These are phyloP conservation scores for Zangia roseola DNA, from an alignment of 768 basidiomycete genomes.

Conservation along the genomic window DNA sequence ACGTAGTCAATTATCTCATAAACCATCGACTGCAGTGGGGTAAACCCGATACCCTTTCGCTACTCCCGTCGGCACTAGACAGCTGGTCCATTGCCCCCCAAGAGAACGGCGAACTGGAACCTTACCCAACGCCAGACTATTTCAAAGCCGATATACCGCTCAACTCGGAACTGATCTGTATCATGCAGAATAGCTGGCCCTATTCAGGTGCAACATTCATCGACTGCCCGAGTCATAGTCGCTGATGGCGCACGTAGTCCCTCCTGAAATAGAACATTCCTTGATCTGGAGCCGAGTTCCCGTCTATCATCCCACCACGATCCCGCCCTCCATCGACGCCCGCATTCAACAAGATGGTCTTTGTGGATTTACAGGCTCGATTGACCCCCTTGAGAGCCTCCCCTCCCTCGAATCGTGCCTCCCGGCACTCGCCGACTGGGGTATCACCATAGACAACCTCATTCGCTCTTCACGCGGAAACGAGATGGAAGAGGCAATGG, in stretches of 20 bases:
- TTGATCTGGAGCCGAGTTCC: conserved; percentile 79
- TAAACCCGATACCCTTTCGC: conserved; percentile 58
- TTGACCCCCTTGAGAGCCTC: conserved; percentile 55
- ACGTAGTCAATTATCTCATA: conserved; percentile 67
- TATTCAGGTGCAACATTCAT: conserved; percentile 60
- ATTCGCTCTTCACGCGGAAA: conserved; percentile 51
- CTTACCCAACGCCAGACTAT: conserved; percentile 42
- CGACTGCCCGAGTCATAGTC: too few relatives aligned
- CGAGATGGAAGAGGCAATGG: conserved; percentile 50
- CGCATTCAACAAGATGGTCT: conserved; percentile 75
- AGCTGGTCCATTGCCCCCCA: conserved; percentile 23
- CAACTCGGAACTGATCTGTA: conserved; percentile 52
- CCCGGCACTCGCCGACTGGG: conserved; percentile 69
- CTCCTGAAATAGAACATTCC: conserved; percentile 68
- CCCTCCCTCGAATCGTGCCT: conserved; percentile 56
- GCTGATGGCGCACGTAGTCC: conserved; percentile 42
- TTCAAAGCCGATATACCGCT: conserved; percentile 63
- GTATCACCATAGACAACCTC: conserved; percentile 60
- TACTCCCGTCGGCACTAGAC: conserved; percentile 56
- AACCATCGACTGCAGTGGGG: conserved; percentile 77
- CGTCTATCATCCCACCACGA: conserved; percentile 59
- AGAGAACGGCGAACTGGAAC: not conserved
- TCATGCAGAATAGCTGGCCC: conserved; percentile 86
- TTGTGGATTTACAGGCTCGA: conserved; percentile 75
- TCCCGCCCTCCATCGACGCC: conserved; percentile 48